Conservation (phyloP, 202 grass and related monocot species). For the Panicum virgatum region DNA sequence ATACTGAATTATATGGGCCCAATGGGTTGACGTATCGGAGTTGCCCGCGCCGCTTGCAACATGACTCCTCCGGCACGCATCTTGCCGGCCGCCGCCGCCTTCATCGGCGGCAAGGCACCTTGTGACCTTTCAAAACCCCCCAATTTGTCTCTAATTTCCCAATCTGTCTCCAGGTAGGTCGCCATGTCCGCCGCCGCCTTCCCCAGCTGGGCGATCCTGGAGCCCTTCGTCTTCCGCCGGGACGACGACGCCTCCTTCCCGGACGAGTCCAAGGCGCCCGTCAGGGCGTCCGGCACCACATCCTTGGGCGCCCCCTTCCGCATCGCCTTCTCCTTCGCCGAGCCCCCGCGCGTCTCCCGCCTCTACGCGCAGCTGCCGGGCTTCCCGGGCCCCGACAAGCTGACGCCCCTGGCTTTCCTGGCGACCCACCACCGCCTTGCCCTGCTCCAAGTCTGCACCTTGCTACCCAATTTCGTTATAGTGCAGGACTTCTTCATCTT, state of each 20-base stretch:
- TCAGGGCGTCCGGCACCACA: neutral
- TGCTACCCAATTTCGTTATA: accelerated
- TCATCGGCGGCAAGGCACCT: too few species aligned
- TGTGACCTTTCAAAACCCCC: too few species aligned
- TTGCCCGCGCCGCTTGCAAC: too few species aligned
- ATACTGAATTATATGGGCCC: too few species aligned
- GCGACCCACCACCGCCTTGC: neutral
- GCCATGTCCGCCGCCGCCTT: neutral
- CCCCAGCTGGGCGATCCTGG: neutral
- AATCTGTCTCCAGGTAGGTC: too few species aligned
- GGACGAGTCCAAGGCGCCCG: neutral
- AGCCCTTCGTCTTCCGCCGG: neutral
- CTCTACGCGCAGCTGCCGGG: neutral
- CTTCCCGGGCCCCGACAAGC: neutral
- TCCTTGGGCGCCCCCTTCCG: neutral
- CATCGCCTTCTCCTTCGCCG: neutral
- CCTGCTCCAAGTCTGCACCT: neutral
- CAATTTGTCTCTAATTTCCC: too few species aligned
- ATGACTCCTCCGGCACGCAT: too few species aligned
- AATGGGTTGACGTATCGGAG: too few species aligned
- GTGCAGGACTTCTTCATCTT: neutral
- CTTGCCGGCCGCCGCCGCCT: too few species aligned
- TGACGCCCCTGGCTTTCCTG: neutral
- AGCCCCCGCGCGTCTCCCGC: neutral
- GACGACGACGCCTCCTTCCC: neutral